These are phyloP conservation scores for Eleusine coracana DNA, from an alignment of 176 grass and related monocot species.

Conservation along the genomic window DNA sequence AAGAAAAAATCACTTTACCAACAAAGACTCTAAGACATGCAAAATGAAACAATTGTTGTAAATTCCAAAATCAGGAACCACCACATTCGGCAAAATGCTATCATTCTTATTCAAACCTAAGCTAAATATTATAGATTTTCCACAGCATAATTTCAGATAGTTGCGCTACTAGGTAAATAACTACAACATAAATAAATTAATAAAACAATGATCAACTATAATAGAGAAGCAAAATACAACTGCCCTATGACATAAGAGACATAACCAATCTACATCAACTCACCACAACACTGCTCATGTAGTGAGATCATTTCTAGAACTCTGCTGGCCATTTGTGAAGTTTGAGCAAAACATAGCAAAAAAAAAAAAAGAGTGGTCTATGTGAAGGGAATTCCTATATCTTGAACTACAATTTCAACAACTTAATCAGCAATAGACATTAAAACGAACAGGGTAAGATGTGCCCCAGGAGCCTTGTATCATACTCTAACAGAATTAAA, in stretches of 20 bases:
- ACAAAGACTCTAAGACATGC: not conserved
- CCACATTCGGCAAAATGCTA: constrained; percentile 19
- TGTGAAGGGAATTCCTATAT: constrained; percentile 9
- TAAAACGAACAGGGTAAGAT: not conserved
- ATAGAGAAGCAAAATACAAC: not conserved
- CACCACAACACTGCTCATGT: not conserved
- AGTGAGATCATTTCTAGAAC: constrained; percentile 7
- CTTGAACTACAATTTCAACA: constrained; percentile 5
- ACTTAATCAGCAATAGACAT: constrained; percentile 3
- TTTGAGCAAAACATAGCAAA: not conserved
- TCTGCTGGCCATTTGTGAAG: not conserved
- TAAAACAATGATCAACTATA: not conserved
- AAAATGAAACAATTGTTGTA: constrained; percentile 13
- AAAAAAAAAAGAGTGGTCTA: not conserved
- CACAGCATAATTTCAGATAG: constrained; percentile 17
- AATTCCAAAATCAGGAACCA: constrained; percentile 1
- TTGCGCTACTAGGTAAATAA: constrained; percentile 2
- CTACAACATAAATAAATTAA: constrained; percentile 21
- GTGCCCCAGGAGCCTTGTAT: not conserved
- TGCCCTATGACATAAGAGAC: not conserved
- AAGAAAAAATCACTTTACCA: constrained; percentile 3
- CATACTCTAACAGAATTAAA: not conserved
- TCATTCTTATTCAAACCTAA: not conserved
- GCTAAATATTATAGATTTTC: not conserved
- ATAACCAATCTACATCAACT: not conserved